Percentiles rank a stretch among this genome's conserved stretches.
These are phyloP conservation scores for Globisporangium cylindrosporum DNA, from an alignment of 352 stramenopile genomes.

Conservation along the genomic window DNA sequence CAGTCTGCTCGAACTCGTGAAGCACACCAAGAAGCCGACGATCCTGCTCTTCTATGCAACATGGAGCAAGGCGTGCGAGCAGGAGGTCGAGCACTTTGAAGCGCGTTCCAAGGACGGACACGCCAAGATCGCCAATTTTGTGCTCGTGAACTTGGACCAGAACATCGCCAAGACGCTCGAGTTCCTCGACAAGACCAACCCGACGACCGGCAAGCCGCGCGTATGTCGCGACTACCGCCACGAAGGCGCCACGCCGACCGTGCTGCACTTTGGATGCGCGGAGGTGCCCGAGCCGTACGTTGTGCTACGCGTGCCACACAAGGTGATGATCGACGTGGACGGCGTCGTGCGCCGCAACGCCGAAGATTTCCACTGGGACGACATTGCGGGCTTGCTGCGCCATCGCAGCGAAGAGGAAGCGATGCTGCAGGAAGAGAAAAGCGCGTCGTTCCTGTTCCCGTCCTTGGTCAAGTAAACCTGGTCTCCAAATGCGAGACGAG, in stretches of 20 bases:
- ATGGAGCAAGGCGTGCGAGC: conserved; percentile 52
- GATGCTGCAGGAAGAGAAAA: conserved; percentile 15
- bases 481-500: too few species aligned
- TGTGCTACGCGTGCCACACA: conserved; percentile 48
- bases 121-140: conserved; percentile 50
- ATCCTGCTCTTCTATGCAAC: conserved; percentile 65
- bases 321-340: conserved; percentile 42
- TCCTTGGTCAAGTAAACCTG: conserved; percentile 14
- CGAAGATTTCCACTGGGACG: conserved; percentile 61
- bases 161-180: conserved; percentile 44
- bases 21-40: conserved; percentile 32
- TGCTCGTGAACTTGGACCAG: conserved; percentile 64
- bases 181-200: conserved; percentile 45
- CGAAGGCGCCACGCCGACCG: conserved; percentile 39
- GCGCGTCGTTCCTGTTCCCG: conserved; percentile 28
- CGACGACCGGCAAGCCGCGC: conserved; percentile 33
- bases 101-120: conserved; percentile 50
- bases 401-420: conserved; percentile 35
- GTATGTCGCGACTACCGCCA: conserved; percentile 50
- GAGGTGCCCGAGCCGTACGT: conserved; percentile 55
- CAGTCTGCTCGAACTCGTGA: conserved; percentile 33
- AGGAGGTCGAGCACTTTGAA: conserved; percentile 56
- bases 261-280: conserved; percentile 50
- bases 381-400: conserved; percentile 46
- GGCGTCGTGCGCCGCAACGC: conserved; percentile 48